phyloP scores from a whole-genome alignment of 2,329 filamentous ascomycete genomes.

The Diplodia corticola region DNA sequence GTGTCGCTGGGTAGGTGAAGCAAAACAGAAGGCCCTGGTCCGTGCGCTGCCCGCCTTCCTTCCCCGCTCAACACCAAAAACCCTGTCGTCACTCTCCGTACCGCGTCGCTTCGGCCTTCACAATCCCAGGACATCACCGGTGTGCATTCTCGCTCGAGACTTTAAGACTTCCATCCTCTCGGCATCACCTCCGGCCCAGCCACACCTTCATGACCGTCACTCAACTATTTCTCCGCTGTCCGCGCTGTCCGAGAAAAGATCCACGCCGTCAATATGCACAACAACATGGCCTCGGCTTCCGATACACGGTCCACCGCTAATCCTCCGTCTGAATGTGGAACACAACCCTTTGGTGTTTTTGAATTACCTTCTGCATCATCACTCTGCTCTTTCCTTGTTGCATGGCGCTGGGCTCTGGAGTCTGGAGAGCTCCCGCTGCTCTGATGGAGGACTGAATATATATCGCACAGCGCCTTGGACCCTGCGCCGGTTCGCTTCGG shows the following conservation, averaged over 20 bases:
- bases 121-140: neutral
- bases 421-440: no score
- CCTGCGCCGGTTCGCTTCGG: neutral
- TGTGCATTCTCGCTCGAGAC: neutral
- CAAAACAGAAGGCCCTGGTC: no score
- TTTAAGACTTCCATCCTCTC: no score
- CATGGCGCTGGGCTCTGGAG: no score
- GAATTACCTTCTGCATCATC: neutral
- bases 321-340: neutral
- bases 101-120: neutral
- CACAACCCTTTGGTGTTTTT: neutral
- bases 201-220: no score
- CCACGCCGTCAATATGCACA: neutral
- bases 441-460: neutral
- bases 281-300: neutral
- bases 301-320: neutral
- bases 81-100: neutral
- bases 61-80: neutral
- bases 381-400: neutral
- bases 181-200: no score
- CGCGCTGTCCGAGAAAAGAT: neutral
- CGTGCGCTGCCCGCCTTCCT: neutral
- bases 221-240: neutral
- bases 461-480: neutral
- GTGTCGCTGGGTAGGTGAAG: neutral